These are phyloP conservation scores for Geotrichum australiense DNA, from an alignment of 1,139 yeast species.

Conservation along the genomic window DNA sequence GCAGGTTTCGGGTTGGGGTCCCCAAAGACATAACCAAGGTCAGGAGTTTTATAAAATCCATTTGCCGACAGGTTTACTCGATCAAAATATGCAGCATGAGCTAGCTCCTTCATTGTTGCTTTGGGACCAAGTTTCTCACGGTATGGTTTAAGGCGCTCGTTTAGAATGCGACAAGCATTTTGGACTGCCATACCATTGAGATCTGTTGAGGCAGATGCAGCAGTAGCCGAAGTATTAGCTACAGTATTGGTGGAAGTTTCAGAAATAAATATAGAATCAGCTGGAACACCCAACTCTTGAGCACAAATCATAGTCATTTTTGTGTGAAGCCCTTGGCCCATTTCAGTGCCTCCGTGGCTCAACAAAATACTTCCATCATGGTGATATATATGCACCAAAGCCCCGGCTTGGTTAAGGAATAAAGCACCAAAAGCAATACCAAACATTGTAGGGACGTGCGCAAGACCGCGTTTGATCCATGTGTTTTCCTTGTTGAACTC, in stretches of 20 bases:
- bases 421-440: constrained; percentile 43
- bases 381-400: constrained; percentile 40
- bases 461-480: constrained; percentile 42
- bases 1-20: constrained; percentile 39
- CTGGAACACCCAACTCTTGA: constrained; percentile 37
- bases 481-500: constrained; percentile 36
- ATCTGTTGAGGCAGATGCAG: constrained; percentile 43
- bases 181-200: constrained; percentile 43
- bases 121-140: constrained; percentile 34
- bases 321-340: constrained; percentile 45
- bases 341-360: constrained; percentile 45
- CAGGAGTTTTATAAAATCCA: constrained; percentile 45
- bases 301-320: constrained; percentile 44
- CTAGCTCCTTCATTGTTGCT: constrained; percentile 37
- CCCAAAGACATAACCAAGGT: constrained; percentile 40
- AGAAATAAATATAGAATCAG: constrained; percentile 37
- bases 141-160: constrained; percentile 37
- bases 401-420: constrained; percentile 43
- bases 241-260: constrained; percentile 43
- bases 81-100: constrained; percentile 39
- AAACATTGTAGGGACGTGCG: constrained; percentile 41
- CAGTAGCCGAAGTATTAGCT: constrained; percentile 43
- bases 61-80: constrained; percentile 42
- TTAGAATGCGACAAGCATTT: constrained; percentile 40
- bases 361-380: constrained; percentile 40